Percentiles rank a stretch among this genome's conserved stretches.
phyloP scores from a whole-genome alignment of 495 filamentous ascomycete species.

The Penicillium antarcticum region DNA sequence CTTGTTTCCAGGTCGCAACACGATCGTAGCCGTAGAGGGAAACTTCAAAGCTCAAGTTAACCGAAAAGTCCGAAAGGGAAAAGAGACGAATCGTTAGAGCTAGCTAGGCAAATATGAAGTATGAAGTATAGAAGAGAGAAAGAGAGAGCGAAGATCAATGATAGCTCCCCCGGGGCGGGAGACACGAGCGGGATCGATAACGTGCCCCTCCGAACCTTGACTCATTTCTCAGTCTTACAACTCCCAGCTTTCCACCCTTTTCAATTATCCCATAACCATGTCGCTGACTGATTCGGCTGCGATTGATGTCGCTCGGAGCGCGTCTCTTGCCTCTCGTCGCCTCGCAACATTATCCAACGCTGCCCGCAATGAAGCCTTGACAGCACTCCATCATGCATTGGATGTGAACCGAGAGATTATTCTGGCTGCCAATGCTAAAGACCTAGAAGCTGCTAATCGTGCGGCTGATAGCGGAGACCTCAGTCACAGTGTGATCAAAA shows the following conservation, averaged over 20 bases:
- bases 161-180: neutral
- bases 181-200: constrained; percentile 3
- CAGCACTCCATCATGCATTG: constrained; percentile 72
- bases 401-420: constrained; percentile 65
- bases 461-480: constrained; percentile 71
- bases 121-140: too few species aligned
- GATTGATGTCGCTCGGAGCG: constrained; percentile 60
- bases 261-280: constrained; percentile 42
- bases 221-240: neutral
- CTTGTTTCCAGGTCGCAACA: too few species aligned
- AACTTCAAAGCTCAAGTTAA: too few species aligned
- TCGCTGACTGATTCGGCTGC: constrained; percentile 73
- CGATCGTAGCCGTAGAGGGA: too few species aligned
- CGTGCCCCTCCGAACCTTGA: constrained; percentile 6
- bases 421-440: constrained; percentile 78
- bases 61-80: too few species aligned
- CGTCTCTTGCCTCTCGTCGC: constrained; percentile 66
- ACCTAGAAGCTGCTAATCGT: constrained; percentile 68
- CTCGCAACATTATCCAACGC: constrained; percentile 61
- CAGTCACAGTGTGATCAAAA: constrained; percentile 82
- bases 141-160: neutral
- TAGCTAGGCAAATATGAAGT: too few species aligned
- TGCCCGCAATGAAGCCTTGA: constrained; percentile 80
- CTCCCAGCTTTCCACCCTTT: neutral
- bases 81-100: too few species aligned